These are phyloP conservation scores for Lactifluus echinatus DNA, from an alignment of 768 basidiomycete species.

Conservation along the genomic window DNA sequence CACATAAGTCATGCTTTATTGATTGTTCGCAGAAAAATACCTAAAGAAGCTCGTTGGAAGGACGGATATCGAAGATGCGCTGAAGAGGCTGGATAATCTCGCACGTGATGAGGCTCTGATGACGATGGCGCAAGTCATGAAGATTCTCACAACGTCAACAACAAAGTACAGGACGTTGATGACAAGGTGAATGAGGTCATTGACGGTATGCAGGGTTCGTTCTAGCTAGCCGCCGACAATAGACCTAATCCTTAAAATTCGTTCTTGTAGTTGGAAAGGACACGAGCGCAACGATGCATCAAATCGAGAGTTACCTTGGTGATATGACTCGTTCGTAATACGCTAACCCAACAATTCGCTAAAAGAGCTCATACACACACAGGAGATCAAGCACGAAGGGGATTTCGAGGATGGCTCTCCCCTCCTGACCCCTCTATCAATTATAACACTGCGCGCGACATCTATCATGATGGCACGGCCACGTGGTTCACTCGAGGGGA, in stretches of 20 bases:
- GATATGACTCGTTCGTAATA: too few species aligned
- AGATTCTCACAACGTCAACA: not conserved
- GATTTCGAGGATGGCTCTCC: not conserved
- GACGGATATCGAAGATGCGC: not conserved
- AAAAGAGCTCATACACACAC: not conserved
- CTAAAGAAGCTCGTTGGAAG: not conserved
- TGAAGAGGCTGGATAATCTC: not conserved
- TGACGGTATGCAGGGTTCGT: not conserved
- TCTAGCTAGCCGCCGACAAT: not conserved
- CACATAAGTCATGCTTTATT: not conserved
- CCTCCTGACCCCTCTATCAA: not conserved
- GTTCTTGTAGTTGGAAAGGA: not conserved
- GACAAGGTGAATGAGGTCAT: not conserved
- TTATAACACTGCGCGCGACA: not conserved
- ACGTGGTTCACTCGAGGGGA: not conserved
- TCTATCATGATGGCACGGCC: not conserved
- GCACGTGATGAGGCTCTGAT: not conserved
- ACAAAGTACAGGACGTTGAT: not conserved
- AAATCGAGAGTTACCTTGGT: not conserved
- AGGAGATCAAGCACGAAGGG: not conserved
- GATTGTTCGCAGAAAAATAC: not conserved
- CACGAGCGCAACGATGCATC: not conserved
- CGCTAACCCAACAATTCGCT: not conserved
- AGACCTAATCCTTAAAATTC: not conserved
- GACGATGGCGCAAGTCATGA: not conserved